Conservation (phyloP, 306 rosid genomes). For the Prunus mongolica region DNA sequence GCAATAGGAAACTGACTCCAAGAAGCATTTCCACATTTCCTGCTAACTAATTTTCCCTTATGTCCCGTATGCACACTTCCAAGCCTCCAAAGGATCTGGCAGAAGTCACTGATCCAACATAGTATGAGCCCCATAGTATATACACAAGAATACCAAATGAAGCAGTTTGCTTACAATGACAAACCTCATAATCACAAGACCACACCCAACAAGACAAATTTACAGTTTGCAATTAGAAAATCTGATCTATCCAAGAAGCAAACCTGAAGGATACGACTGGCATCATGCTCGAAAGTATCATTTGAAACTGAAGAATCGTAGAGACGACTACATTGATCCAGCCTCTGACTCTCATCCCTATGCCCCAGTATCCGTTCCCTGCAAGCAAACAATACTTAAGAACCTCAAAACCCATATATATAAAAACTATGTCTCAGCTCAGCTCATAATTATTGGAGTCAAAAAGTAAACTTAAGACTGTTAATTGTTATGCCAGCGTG, state of each 20-base stretch:
- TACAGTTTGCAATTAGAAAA: background rate
- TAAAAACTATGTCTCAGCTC: background rate
- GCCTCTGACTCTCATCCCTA: slow-evolving; percentile 87
- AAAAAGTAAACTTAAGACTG: background rate
- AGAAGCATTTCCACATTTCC: background rate
- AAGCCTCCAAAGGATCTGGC: background rate
- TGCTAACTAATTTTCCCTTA: background rate
- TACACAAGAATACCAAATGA: background rate
- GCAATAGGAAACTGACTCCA: background rate
- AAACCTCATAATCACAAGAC: background rate
- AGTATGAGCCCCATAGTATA: background rate
- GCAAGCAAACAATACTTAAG: slow-evolving; percentile 17
- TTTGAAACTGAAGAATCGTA: slow-evolving; percentile 76
- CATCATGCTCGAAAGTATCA: slow-evolving; percentile 87
- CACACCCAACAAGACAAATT: background rate
- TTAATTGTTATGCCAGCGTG: no score
- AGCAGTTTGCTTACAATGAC: background rate
- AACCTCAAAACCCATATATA: slow-evolving; percentile 21
- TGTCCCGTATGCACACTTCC: background rate
- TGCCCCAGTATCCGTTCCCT: slow-evolving; percentile 85
- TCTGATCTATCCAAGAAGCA: background rate
- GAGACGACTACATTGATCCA: slow-evolving; percentile 93
- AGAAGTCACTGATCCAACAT: background rate
- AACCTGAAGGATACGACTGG: slow-evolving; percentile 90
- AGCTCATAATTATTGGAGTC: background rate